phyloP scores from a whole-genome alignment of 306 rosid species.

The Alnus glutinosa region DNA sequence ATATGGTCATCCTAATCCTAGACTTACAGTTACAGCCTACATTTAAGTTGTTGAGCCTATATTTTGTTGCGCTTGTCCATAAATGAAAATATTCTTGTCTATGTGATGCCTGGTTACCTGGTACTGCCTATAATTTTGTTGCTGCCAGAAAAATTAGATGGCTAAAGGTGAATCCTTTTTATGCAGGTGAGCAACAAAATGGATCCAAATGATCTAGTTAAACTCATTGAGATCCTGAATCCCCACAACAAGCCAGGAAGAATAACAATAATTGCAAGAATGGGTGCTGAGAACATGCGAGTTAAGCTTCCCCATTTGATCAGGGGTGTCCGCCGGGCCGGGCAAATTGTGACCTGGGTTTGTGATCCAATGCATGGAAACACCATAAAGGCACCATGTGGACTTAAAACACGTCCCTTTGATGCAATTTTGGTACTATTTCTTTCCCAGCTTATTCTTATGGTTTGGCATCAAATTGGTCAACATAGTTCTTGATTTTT shows the following conservation, averaged over 20 bases:
- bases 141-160: conserved; percentile 10
- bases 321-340: conserved; percentile 71
- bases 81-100: not conserved
- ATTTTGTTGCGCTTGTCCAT: not conserved
- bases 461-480: conserved; percentile 12
- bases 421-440: conserved; percentile 64
- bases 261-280: conserved; percentile 61
- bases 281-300: conserved; percentile 83
- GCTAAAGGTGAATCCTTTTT: conserved; percentile 14
- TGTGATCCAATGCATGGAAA: conserved; percentile 82
- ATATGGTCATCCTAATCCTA: not conserved
- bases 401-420: conserved; percentile 75
- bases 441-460: conserved; percentile 9
- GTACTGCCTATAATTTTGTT: not conserved
- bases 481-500: not conserved
- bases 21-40: not conserved
- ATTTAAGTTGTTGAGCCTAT: not conserved
- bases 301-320: conserved; percentile 78
- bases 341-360: conserved; percentile 81
- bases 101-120: not conserved
- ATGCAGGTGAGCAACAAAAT: conserved; percentile 75
- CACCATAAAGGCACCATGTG: conserved; percentile 75
- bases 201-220: conserved; percentile 73
- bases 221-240: conserved; percentile 65
- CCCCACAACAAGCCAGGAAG: conserved; percentile 73